These are phyloP conservation scores for Myxozyma monticola DNA, from an alignment of 805 yeast genomes.

Conservation along the genomic window DNA sequence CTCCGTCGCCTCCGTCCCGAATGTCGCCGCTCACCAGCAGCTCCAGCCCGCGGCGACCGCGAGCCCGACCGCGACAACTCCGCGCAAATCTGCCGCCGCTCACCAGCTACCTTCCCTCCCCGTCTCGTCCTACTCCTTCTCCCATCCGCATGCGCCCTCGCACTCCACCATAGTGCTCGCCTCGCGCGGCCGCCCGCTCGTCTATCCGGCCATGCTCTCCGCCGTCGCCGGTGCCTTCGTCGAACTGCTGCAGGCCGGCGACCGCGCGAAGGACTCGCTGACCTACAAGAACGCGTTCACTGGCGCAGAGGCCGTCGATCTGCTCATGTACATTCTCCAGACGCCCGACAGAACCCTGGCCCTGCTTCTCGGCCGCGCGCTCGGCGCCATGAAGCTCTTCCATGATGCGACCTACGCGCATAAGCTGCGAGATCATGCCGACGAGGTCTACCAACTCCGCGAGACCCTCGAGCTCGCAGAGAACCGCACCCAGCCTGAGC, in stretches of 20 bases:
- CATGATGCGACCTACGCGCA: conserved; percentile 96
- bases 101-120: conserved; percentile 21
- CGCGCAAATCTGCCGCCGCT: too few relatives aligned
- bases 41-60: too few relatives aligned
- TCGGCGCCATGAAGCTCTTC: conserved; percentile 91
- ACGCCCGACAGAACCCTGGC: conserved; percentile 93
- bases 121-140: conserved; percentile 28
- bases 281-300: conserved; percentile 91
- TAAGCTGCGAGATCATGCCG: conserved; percentile 79
- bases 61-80: too few relatives aligned
- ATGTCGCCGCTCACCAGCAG: too few relatives aligned
- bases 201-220: conserved; percentile 87
- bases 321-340: conserved; percentile 78
- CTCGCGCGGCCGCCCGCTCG: conserved; percentile 58
- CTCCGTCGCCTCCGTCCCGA: too few relatives aligned
- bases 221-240: conserved; percentile 78
- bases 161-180: conserved; percentile 48
- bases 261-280: conserved; percentile 84
- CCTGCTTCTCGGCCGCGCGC: conserved; percentile 78
- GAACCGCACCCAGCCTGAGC: conserved; percentile 14
- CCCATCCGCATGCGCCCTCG: conserved; percentile 26
- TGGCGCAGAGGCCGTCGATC: conserved; percentile 90
- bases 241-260: conserved; percentile 66
- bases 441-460: conserved; percentile 80
- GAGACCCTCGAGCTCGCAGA: conserved; percentile 27